Evolutionary conservation across 2,329 filamentous ascomycete genomes (phyloP), one percentile per base, ranked within the genome.

Genomic region (Colletotrichum sp.): DNA sequence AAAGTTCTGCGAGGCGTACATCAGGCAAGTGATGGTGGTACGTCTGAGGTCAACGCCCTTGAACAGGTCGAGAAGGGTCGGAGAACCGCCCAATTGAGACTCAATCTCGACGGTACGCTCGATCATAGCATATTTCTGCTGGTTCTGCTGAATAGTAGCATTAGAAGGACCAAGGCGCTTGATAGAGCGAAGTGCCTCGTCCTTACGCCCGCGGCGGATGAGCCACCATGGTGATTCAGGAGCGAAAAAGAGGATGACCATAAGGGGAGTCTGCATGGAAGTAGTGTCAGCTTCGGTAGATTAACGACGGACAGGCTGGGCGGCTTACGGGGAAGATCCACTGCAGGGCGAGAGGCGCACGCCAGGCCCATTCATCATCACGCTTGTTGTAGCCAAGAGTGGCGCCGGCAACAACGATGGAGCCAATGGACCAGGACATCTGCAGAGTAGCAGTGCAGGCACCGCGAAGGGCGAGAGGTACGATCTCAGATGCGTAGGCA

Each of bases 361-460:
- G 87, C 77, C 72, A 77, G 77, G 78, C 73, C 83, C 72, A 82
- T 82, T 86, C 79, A 79, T 81, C 78, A 6, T 61, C 1, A 28
- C 78, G 79, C 55, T 79, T 81, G 77, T 91, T 88, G 85, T 89
- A 92, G 68, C 82, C 80, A 79, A 89, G 92, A 24, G 89, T 89
- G 70, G 90, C 87, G 61, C 82, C 91, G 28, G 86, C 88, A 43
- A 92, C 91, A 57, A 93, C 90, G 80, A 93, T 92, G 24, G 85
- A 83, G 16, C 91, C 91, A 78, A 93, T 90, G 6, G 90, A 88
- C 91, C 91, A 93, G 84, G 90, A 90, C 91, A 93, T 92, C 81
- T 93, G 91, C 81, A 92, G 79, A 84, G 90, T 92, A 79, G 90
- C 88, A 3, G 91, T 92, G 16, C 86, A 87, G 59, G 90, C 88